Percentiles rank a stretch among this genome's conserved stretches.
phyloP scores from a whole-genome alignment of 1,139 yeast species.

The Hansenula lynferdii region DNA sequence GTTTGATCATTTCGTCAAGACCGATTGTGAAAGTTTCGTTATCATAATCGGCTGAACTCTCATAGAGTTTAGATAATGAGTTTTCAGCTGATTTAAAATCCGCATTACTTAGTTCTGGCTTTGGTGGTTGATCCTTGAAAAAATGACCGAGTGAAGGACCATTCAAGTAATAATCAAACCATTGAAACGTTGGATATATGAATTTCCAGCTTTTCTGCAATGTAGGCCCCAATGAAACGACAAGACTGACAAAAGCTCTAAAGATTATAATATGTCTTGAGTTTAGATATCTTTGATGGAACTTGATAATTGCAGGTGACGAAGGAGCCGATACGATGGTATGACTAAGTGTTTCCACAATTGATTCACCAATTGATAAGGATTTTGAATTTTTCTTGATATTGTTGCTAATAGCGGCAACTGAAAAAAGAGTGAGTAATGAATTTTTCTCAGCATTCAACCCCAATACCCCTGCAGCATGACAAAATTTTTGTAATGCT shows the following conservation, averaged over 20 bases:
- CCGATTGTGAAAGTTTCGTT: slow-evolving; percentile 43
- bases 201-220: slow-evolving; percentile 66
- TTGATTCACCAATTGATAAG: slow-evolving; percentile 48
- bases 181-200: slow-evolving; percentile 65
- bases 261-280: slow-evolving; percentile 70
- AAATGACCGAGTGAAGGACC: slow-evolving; percentile 47
- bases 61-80: slow-evolving; percentile 55
- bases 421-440: slow-evolving; percentile 53
- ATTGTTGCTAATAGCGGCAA: slow-evolving; percentile 43
- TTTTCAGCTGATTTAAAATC: slow-evolving; percentile 52
- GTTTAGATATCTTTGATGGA: slow-evolving; percentile 44
- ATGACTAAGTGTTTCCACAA: slow-evolving; percentile 52
- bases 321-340: slow-evolving; percentile 31
- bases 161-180: slow-evolving; percentile 61
- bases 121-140: slow-evolving; percentile 31
- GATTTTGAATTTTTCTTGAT: slow-evolving; percentile 10
- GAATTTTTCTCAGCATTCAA: slow-evolving; percentile 53
- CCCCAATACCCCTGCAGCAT: slow-evolving; percentile 74
- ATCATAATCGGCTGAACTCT: slow-evolving; percentile 54
- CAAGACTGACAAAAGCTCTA: slow-evolving; percentile 72
- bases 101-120: slow-evolving; percentile 26
- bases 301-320: slow-evolving; percentile 14
- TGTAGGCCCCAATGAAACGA: slow-evolving; percentile 72
- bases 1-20: slow-evolving; percentile 37
- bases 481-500: slow-evolving; percentile 74